Evolutionary conservation across 306 rosid genomes (phyloP).

Genomic region (Alnus glutinosa): DNA sequence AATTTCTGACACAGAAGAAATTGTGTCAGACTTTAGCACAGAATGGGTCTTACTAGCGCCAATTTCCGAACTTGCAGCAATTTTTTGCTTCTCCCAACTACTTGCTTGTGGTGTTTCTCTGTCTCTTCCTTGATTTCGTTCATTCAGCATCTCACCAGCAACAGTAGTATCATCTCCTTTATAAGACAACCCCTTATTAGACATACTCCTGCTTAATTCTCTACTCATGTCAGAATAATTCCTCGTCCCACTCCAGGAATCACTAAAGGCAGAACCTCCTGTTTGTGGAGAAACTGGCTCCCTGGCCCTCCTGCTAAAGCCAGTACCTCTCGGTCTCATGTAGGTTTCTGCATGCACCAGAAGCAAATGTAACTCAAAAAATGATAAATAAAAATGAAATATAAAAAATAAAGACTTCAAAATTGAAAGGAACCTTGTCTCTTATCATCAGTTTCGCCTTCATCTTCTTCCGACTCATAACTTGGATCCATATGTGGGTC

Average conservation of each 20-base stretch:
- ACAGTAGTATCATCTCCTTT: slow-evolving; percentile 61
- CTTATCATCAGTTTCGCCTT: slow-evolving; percentile 68
- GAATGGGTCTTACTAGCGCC: slow-evolving; percentile 48
- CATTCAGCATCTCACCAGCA: slow-evolving; percentile 55
- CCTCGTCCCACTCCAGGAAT: slow-evolving; percentile 76
- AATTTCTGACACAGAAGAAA: slow-evolving; percentile 44
- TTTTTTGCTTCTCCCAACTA: slow-evolving; percentile 72
- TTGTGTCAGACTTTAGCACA: slow-evolving; percentile 38
- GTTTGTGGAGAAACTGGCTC: slow-evolving; percentile 79
- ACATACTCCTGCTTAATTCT: slow-evolving; percentile 64
- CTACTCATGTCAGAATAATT: slow-evolving; percentile 57
- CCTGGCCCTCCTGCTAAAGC: slow-evolving; percentile 75
- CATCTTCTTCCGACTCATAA: slow-evolving; percentile 93
- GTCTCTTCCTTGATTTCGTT: slow-evolving; percentile 72
- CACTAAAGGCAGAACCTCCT: slow-evolving; percentile 57
- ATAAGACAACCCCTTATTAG: slow-evolving; percentile 65
- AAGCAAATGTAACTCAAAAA: slow-evolving; percentile 25
- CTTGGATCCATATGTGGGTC: slow-evolving; percentile 99
- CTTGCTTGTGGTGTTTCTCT: slow-evolving; percentile 58
- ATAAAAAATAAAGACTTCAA: slow-evolving; percentile 11
- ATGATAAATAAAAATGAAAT: background rate
- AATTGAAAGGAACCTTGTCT: slow-evolving; percentile 49
- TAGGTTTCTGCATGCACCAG: slow-evolving; percentile 61
- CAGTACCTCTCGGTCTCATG: slow-evolving; percentile 66
- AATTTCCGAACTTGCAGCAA: slow-evolving; percentile 49